Conservation (phyloP, 352 stramenopile genomes). For the Phytopythium oedochilum region DNA sequence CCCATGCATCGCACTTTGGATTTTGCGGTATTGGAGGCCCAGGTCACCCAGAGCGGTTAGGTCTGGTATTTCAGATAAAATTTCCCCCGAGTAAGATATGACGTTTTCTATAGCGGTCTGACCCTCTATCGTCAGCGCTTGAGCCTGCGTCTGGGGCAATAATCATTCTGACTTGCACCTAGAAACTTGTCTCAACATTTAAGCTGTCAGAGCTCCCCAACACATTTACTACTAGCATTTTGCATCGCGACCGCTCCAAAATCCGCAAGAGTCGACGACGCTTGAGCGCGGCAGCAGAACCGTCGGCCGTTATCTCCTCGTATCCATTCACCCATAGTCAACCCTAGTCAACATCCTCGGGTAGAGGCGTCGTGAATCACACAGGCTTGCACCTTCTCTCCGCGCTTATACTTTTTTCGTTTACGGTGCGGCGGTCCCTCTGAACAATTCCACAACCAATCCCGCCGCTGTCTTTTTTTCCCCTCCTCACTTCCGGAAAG, state of each 20-base stretch:
- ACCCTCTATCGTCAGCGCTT: too few species aligned
- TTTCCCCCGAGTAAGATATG: not conserved
- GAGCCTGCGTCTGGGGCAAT: not conserved
- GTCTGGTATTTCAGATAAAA: not conserved
- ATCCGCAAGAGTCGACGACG: not conserved
- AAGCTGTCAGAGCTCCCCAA: not conserved
- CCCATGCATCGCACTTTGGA: too few species aligned
- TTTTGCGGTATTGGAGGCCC: too few species aligned
- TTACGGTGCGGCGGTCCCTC: not conserved
- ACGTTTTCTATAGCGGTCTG: not conserved
- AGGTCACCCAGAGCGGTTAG: too few species aligned
- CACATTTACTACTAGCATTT: too few species aligned
- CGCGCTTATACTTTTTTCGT: conserved; percentile 2
- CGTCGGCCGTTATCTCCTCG: not conserved
- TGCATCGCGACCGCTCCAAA: not conserved
- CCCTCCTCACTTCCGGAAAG: not conserved
- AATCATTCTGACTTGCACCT: not conserved
- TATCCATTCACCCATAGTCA: not conserved
- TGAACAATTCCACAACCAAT: not conserved
- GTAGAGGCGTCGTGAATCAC: not conserved
- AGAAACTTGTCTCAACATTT: not conserved
- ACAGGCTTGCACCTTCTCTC: not conserved
- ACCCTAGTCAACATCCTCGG: not conserved
- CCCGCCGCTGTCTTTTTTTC: not conserved
- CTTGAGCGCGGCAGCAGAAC: not conserved